Conservation (phyloP, 352 stramenopile species). For the Globisporangium carolinianum region DNA sequence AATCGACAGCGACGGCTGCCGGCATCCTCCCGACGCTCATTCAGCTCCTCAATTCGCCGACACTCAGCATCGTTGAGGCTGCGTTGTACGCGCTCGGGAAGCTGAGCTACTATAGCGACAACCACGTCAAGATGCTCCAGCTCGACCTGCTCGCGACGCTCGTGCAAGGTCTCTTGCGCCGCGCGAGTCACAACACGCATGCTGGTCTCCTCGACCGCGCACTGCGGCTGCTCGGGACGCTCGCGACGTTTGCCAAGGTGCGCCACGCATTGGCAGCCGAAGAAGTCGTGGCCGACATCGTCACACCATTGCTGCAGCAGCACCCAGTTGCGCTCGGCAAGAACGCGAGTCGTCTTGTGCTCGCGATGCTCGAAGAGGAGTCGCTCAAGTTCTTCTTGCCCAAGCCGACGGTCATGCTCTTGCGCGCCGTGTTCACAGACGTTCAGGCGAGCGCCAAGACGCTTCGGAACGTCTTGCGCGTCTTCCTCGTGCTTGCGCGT, state of each 20-base stretch:
- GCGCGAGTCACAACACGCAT: constrained; percentile 29
- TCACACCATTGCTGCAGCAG: constrained; percentile 56
- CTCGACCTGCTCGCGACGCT: constrained; percentile 53
- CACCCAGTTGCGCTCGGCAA: constrained; percentile 45
- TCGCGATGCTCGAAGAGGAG: constrained; percentile 59
- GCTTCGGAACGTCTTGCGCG: constrained; percentile 48
- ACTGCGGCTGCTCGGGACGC: constrained; percentile 52
- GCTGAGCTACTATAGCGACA: constrained; percentile 52
- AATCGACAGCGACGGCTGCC: constrained; percentile 38
- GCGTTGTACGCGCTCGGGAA: constrained; percentile 59
- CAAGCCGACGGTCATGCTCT: constrained; percentile 65
- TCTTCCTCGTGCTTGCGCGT: constrained; percentile 45
- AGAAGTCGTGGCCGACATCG: constrained; percentile 62
- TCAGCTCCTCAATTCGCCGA: constrained; percentile 57
- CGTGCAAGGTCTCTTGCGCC: constrained; percentile 38
- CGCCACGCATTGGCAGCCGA: constrained; percentile 57
- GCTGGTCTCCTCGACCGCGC: constrained; percentile 51
- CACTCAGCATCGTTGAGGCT: constrained; percentile 47
- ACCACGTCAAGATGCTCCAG: constrained; percentile 54
- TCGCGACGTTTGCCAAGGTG: constrained; percentile 46
- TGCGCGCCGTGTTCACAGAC: constrained; percentile 52
- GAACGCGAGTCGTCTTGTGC: constrained; percentile 52
- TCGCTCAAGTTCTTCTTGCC: constrained; percentile 78
- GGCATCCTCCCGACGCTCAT: constrained; percentile 40
- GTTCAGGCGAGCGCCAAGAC: constrained; percentile 35